Base-by-base conservation (phyloP, 805 yeast genomes). In the Candida tibetensis region DNA sequence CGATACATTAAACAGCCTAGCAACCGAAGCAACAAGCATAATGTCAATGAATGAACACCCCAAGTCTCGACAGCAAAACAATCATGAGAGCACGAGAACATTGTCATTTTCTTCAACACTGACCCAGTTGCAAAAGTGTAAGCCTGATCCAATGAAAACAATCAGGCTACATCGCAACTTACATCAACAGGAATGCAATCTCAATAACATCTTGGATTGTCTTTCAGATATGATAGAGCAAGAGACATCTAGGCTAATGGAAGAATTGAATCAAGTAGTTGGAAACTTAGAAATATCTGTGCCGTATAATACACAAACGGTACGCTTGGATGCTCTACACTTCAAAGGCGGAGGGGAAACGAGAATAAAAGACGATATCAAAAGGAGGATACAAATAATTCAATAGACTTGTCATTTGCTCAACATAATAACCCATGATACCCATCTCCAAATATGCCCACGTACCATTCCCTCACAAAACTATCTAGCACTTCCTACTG, bases 181-280 rank as follows among this genome's bases (percentile, higher is more conserved):
- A 16, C 30, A 30, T 13, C 35, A 37, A 22, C 28, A 32, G 12
- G 34, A 37, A 15, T 10, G 17, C 14, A 34, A 37, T 17, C 34
- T 41, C 2, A 28, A 14, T 21, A 37, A 41, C 15, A 17, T 41
- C 16, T 17, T 41, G 13, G 41, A 41, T 15, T 41, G 39, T 17
- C 18, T 41, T 13, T n/a, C 17, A 5, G 45, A 41, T 15, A 37
- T 37, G 41, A 17, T 33, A 8, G 22, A 21, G 9, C 35, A 34
- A n/a, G 38, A 41, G 21, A 37, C 32, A 7, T 40, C 19, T 15
- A 25, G 22, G 15, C 16, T 41, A 4, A 21, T 34, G 5, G 28
- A 28, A 15, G 34, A 31, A 15, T 32, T 41, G n/a, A 17, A 30
- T 10, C 28, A 16, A 9, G 17, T 16, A 5, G 19, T 41, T 5